phyloP scores from a whole-genome alignment of 225 moss, liverwort and hornwort species.

The Neckera pumila region DNA sequence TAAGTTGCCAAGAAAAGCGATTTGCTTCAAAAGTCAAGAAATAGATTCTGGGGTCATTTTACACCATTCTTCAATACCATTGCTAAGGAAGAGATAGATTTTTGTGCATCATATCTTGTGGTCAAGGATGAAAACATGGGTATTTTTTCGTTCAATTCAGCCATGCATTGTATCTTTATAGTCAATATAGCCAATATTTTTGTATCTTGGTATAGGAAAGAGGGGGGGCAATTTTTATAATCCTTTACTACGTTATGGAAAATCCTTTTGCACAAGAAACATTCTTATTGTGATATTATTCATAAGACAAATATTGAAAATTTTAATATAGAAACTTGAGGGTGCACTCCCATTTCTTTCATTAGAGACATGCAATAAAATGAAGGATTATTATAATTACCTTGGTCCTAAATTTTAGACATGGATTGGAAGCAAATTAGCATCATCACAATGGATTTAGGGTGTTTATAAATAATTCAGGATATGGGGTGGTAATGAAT shows the following conservation, averaged over 20 bases:
- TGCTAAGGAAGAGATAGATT: not conserved
- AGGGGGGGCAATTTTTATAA: not conserved
- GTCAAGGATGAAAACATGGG: not conserved
- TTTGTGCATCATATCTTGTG: not conserved
- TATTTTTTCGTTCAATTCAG: not conserved
- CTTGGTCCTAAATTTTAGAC: too few species aligned
- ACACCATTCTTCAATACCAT: not conserved
- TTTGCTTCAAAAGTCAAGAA: fast-evolving
- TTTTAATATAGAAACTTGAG: not conserved
- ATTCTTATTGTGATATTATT: not conserved
- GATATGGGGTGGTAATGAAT: too few species aligned
- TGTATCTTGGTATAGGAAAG: too few species aligned
- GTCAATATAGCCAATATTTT: too few species aligned
- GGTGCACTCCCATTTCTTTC: too few species aligned
- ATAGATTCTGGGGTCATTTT: not conserved
- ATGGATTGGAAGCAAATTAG: too few species aligned
- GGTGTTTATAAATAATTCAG: too few species aligned
- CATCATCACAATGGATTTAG: too few species aligned
- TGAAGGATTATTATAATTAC: too few species aligned
- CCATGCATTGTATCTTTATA: not conserved
- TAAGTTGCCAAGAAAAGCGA: not conserved
- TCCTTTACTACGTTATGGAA: not conserved
- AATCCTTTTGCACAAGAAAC: not conserved
- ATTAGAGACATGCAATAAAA: too few species aligned
- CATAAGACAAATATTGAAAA: not conserved